Evolutionary conservation across 805 yeast species (phyloP), one percentile per base, ranked within the genome.

Genomic region (Saccharomycopsis sp.): DNA sequence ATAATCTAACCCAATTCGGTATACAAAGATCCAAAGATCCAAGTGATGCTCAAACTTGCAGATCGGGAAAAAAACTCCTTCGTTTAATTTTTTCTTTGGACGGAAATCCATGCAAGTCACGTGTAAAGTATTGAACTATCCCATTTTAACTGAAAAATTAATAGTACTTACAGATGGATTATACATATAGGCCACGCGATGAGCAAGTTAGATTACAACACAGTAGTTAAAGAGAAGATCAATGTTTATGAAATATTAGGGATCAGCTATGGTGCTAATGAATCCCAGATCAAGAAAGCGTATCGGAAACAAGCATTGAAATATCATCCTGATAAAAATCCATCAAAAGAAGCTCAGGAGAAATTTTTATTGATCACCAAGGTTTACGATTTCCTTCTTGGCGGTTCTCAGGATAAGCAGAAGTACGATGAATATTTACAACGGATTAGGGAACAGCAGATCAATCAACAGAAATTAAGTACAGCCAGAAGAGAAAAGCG

Each of bases 281-380:
- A 41, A 4, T 22, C 40, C 4, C 31, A 37, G 14, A 40, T 47
- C n/a, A 37, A 41, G 24, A 47, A 47, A 19, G 34, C 40, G 16
- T 47, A 43, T 23, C 34, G 48, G 19, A 34, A 20, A 26, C 35
- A 34, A 24, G 75, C 79, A 2, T 56, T 74, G 40, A 66, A 66
- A 54, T 74, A 69, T 56, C 89, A 81, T 56, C 89, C 89, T 1
- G 89, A 81, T 56, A 75, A 76, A 53, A 75, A 75, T 17, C 73
- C 68, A 50, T 61, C 74, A 14, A 74, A 72, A 4, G 69, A 63
- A 23, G 65, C 74, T 31, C 74, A 77, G 3, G 71, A 68, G 47
- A 64, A 61, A 49, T 85, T 82, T 62, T 79, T 79, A 61, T 75
- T 72, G 43, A 68, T 82, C 33, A 75, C 81, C 2, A 68, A 71